Evolutionary conservation across 495 filamentous ascomycete genomes (phyloP).

Genomic region (Aspergillus kassunensis): DNA sequence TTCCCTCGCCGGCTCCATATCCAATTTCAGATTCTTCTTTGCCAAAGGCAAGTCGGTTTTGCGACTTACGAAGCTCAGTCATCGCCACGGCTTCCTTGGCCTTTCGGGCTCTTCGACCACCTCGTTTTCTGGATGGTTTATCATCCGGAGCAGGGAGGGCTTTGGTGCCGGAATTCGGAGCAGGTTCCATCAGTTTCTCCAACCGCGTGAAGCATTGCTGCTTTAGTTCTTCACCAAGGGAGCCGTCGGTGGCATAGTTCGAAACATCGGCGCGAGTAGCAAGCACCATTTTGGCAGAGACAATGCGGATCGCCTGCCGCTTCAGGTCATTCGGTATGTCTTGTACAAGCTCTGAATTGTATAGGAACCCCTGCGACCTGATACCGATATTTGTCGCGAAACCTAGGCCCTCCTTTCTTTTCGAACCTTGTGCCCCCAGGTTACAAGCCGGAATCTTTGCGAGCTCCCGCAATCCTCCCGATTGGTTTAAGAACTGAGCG

Average conservation of each 20-base stretch:
- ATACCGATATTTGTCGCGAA: slow-evolving; percentile 94
- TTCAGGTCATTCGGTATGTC: slow-evolving; percentile 81
- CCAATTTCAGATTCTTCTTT: slow-evolving; percentile 95
- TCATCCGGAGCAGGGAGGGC: slow-evolving; percentile 94
- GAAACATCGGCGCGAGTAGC: slow-evolving; percentile 85
- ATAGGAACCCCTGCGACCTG: slow-evolving; percentile 89
- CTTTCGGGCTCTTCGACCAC: slow-evolving; percentile 85
- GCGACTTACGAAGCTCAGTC: slow-evolving; percentile 94
- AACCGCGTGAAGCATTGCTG: slow-evolving; percentile 78
- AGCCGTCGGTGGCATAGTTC: slow-evolving; percentile 78
- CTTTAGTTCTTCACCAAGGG: slow-evolving; percentile 77
- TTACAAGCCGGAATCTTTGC: slow-evolving; percentile 94
- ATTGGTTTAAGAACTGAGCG: slow-evolving; percentile 90
- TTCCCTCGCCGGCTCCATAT: slow-evolving; percentile 82
- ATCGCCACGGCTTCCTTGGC: slow-evolving; percentile 96
- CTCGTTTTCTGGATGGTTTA: slow-evolving; percentile 89
- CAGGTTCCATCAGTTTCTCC: slow-evolving; percentile 93
- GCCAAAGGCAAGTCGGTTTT: slow-evolving; percentile 94
- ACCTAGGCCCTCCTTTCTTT: slow-evolving; percentile 75
- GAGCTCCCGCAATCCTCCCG: slow-evolving; percentile 82
- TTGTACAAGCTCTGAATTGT: slow-evolving; percentile 81
- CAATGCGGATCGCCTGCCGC: slow-evolving; percentile 92
- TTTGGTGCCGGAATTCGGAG: slow-evolving; percentile 81
- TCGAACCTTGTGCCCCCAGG: slow-evolving; percentile 80
- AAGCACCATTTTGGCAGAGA: slow-evolving; percentile 87